A percentile compares a stretch with the other conserved stretches of the same genome.
These are phyloP conservation scores for Phanerodontia chrysosporium DNA, from an alignment of 768 basidiomycete species.

Conservation along the genomic window DNA sequence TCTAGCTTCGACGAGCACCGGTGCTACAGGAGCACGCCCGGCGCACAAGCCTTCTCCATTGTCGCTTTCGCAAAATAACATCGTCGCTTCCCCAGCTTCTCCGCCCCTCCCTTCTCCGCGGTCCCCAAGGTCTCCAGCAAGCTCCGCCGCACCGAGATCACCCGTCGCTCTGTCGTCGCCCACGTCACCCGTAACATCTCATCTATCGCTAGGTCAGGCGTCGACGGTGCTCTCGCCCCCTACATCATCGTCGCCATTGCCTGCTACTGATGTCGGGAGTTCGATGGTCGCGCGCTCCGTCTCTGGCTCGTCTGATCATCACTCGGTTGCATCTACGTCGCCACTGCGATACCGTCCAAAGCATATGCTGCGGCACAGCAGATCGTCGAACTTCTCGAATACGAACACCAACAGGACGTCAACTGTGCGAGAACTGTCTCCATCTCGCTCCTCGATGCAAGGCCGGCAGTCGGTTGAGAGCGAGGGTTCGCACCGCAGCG, in stretches of 20 bases:
- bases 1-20: slow-evolving; percentile 20
- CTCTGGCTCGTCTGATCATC: slow-evolving; percentile 5
- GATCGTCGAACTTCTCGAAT: slow-evolving; percentile 10
- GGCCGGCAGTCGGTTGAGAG: slow-evolving; percentile 15
- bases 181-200: not conserved
- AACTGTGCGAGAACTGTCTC: slow-evolving; percentile 2
- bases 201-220: slow-evolving; percentile 7
- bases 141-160: not conserved
- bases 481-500: slow-evolving; percentile 32
- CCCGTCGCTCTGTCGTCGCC: not conserved
- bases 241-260: not conserved
- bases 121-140: not conserved
- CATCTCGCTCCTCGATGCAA: slow-evolving; percentile 8
- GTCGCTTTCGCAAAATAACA: slow-evolving; percentile 38
- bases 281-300: not conserved
- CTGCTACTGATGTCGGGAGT: not conserved
- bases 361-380: slow-evolving; percentile 10
- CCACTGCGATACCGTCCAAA: slow-evolving; percentile 3
- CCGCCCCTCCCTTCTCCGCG: not conserved
- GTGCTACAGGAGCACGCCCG: not conserved
- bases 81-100: slow-evolving; percentile 11
- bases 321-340: slow-evolving; percentile 1
- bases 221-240: slow-evolving; percentile 3
- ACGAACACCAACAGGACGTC: not conserved
- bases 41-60: slow-evolving; percentile 37